Conservation (phyloP, 2,329 filamentous ascomycete genomes). For the Colletotrichum australisinense region DNA sequence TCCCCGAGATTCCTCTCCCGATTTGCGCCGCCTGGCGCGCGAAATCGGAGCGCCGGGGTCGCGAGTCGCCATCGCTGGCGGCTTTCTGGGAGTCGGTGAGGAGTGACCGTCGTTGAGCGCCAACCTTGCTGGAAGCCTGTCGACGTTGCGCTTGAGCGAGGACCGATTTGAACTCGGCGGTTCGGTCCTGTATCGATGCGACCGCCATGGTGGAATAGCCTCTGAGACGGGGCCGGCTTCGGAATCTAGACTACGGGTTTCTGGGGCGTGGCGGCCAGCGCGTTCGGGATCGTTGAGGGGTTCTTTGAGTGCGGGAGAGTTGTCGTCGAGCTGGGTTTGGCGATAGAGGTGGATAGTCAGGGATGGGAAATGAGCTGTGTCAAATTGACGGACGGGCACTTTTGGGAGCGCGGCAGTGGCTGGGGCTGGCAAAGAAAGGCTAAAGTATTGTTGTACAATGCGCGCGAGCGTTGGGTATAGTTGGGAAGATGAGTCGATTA, state of each 20-base stretch:
- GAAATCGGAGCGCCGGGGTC: slow-evolving; percentile 85
- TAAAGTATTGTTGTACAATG: slow-evolving; percentile 9
- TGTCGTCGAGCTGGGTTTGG: background rate
- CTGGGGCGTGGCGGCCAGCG: slow-evolving; percentile 4
- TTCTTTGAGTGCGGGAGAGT: background rate
- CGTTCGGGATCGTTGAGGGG: slow-evolving; percentile 9
- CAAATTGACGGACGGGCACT: background rate
- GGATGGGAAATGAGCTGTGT: slow-evolving; percentile 13
- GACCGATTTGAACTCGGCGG: slow-evolving; percentile 93
- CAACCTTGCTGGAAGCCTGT: slow-evolving; percentile 80
- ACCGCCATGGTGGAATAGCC: slow-evolving; percentile 63
- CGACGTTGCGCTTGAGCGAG: slow-evolving; percentile 86
- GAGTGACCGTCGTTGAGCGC: slow-evolving; percentile 83
- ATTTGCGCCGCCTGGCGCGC: slow-evolving; percentile 92
- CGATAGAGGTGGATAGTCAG: slow-evolving; percentile 2
- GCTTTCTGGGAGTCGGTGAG: slow-evolving; percentile 80
- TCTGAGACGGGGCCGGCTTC: background rate
- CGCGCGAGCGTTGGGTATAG: background rate
- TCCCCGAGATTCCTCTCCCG: slow-evolving; percentile 88
- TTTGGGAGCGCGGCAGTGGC: background rate
- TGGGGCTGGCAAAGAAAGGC: slow-evolving; percentile 1
- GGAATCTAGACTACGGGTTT: background rate
- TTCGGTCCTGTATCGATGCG: slow-evolving; percentile 93
- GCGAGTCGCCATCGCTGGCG: slow-evolving; percentile 64
- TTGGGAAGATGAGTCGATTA: background rate